Percentiles rank a stretch among this genome's conserved stretches.
These are phyloP conservation scores for Fusarium torreyae DNA, from an alignment of 2,329 filamentous ascomycete genomes.

Conservation along the genomic window DNA sequence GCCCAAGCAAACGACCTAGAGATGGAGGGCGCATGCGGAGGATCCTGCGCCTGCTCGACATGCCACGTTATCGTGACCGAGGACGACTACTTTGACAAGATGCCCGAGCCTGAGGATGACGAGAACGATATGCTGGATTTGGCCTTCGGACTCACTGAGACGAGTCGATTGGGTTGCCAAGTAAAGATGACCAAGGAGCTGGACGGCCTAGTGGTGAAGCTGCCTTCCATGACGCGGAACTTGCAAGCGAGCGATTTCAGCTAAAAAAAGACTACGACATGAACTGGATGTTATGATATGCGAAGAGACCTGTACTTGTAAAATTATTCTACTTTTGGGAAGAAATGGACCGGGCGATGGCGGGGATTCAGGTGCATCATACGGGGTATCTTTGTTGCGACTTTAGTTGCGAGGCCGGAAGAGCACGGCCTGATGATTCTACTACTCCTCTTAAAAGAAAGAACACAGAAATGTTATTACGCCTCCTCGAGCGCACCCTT, in stretches of 20 bases:
- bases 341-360: conserved; percentile 44
- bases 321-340: conserved; percentile 45
- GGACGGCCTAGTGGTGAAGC: conserved; percentile 85
- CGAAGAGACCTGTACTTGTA: conserved; percentile 48
- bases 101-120: conserved; percentile 83
- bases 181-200: conserved; percentile 92
- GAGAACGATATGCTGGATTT: conserved; percentile 94
- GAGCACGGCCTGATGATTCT: conserved; percentile 48
- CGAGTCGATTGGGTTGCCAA: conserved; percentile 87
- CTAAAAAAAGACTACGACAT: conserved; percentile 40
- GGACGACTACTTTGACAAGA: conserved; percentile 81
- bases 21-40: conserved; percentile 98
- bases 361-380: conserved; percentile 48
- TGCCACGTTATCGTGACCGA: conserved; percentile 90
- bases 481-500: conserved; percentile 73
- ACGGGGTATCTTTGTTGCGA: conserved; percentile 52
- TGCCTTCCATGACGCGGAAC: conserved; percentile 96
- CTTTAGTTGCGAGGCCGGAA: conserved; percentile 48
- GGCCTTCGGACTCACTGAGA: conserved; percentile 91
- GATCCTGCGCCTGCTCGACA: conserved; percentile 92
- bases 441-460: conserved; percentile 49
- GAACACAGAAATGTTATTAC: conserved; percentile 50
- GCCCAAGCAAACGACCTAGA: conserved; percentile 95
- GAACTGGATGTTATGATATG: conserved; percentile 40
- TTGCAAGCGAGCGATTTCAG: conserved; percentile 94